Base-by-base conservation (phyloP, 495 filamentous ascomycete genomes). In the Halenospora varia region DNA sequence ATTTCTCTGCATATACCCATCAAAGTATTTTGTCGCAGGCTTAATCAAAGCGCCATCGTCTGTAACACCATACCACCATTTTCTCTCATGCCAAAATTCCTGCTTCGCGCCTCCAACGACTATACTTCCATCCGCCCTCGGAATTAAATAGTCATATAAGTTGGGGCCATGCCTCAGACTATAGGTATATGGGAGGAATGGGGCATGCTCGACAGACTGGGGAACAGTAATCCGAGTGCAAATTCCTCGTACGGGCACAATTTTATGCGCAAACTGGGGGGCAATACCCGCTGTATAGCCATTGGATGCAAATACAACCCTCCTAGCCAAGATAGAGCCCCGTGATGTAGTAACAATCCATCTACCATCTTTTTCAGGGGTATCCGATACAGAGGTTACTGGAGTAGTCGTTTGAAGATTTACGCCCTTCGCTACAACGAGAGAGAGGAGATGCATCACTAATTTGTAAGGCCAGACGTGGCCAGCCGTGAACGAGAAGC, bases 261-360 rank as follows among this genome's bases (percentile, higher is more conserved):
- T 35, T 42, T 68, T 73, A 2, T 73, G 72, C 40, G 64, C 63
- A 15, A 80, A 66, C 1, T 72, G 70, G 0, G 78, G 74, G 20
- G 80, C 62, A 13, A 80, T 70, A 41, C 78, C 71, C 0, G 74
- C 56, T 4, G 75, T 66, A 57, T 73, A 73, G 26, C 65, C 78
- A 52, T 81, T 80, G 22, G 75, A 80, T 20, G 76, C 73, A 60
- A 77, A 75, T n/a, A 83, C 56, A 25, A 81, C 57, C 46, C 75
- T 69, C 15, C 54, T 63, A 8, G 77, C 70, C 9, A 56, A 56
- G 44, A 77, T 72, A 4, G 35, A 44, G 11, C 75, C 74, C 4
- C 70, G 69, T 0, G 65, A 26, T 0, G 76, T 78, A 0, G 52
- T 51, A 13, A 56, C 23, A 19, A 26, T 45, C 2, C 22, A 52